A percentile compares a stretch with the other conserved stretches of the same genome.
Evolutionary conservation across 2,329 filamentous ascomycete species (phyloP).

Genomic region (Pseudogymnoascus sp.): DNA sequence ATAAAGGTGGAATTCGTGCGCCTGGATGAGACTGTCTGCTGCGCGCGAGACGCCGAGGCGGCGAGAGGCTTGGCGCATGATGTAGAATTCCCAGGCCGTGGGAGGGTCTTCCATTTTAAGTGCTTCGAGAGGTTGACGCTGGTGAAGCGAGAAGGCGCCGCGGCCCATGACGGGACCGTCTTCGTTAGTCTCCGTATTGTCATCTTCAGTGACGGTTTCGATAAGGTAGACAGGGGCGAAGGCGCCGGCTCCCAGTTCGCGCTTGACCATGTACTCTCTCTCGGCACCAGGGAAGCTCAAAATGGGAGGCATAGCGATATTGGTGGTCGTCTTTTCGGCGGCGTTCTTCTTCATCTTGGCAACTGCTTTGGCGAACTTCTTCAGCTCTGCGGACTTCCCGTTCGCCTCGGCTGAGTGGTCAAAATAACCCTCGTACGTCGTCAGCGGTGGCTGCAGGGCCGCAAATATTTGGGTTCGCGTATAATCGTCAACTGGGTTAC

Average conservation of each 20-base stretch:
- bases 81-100: conserved; percentile 91
- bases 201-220: conserved; percentile 56
- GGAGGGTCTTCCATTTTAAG: conserved; percentile 92
- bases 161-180: conserved; percentile 51
- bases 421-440: conserved; percentile 70
- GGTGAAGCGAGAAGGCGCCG: conserved; percentile 48
- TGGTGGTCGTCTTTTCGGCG: conserved; percentile 52
- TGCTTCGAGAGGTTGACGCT: conserved; percentile 61
- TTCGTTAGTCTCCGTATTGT: conserved; percentile 41
- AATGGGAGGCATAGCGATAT: conserved; percentile 51
- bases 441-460: conserved; percentile 65
- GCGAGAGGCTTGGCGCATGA: conserved; percentile 74
- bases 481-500: conserved; percentile 78
- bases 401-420: conserved; percentile 59
- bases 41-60: conserved; percentile 70
- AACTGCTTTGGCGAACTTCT: conserved; percentile 64
- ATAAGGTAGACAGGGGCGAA: conserved; percentile 94
- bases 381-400: conserved; percentile 67
- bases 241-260: conserved; percentile 84
- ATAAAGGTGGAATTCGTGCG: conserved; percentile 88
- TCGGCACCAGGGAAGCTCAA: conserved; percentile 61
- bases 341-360: conserved; percentile 35
- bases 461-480: conserved; percentile 69
- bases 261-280: conserved; percentile 68
- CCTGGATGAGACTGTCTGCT: conserved; percentile 69